A percentile compares a stretch with the other conserved stretches of the same genome.
phyloP scores from a whole-genome alignment of 208 protist genomes.

The Angomonas desouzai region DNA sequence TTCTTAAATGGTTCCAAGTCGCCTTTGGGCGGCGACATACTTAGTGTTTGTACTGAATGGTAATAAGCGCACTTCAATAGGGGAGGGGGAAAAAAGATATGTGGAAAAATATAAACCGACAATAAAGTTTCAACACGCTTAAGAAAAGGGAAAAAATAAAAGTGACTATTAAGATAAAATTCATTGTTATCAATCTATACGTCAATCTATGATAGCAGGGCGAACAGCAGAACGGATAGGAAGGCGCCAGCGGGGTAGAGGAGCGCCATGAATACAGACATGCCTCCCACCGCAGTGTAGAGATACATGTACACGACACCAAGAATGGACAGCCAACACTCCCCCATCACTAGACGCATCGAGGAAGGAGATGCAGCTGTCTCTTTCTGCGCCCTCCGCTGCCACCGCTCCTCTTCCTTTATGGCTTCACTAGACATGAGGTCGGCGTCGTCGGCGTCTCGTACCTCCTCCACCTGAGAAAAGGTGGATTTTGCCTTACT shows the following conservation, averaged over 20 bases:
- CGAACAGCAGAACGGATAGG: conserved; percentile 16
- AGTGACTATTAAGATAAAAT: not conserved
- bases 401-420: conserved; percentile 17
- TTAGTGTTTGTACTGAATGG: too few relatives aligned
- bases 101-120: too few relatives aligned
- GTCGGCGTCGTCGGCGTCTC: not conserved
- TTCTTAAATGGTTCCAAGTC: conserved; percentile 5
- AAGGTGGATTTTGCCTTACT: not conserved
- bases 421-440: conserved; percentile 1
- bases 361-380: not conserved
- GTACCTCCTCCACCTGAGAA: not conserved
- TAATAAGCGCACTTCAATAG: too few relatives aligned
- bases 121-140: too few relatives aligned
- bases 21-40: too few relatives aligned
- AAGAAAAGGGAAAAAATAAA: too few relatives aligned
- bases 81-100: too few relatives aligned
- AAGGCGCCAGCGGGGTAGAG: conserved; percentile 32
- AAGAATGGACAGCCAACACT: conserved; percentile 47
- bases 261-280: conserved; percentile 50
- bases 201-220: conserved; percentile 11
- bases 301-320: conserved; percentile 37
- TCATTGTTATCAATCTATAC: not conserved
- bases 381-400: not conserved
- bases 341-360: conserved; percentile 10
- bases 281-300: conserved; percentile 47